These are phyloP conservation scores for Mycena rebaudengoi DNA, from an alignment of 768 basidiomycete genomes.

Conservation along the genomic window DNA sequence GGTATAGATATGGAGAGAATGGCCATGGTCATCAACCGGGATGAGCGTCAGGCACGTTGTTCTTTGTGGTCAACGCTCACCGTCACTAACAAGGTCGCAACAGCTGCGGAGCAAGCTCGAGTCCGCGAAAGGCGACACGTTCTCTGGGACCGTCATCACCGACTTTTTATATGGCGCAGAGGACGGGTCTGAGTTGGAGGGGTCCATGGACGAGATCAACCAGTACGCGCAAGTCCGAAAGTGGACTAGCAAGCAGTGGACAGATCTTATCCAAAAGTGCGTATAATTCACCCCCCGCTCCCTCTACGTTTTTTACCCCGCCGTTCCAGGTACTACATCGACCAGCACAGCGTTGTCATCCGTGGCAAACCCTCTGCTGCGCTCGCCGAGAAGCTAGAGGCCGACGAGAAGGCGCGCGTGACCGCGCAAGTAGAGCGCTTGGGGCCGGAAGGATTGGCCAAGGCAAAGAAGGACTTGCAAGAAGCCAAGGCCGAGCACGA, in stretches of 20 bases:
- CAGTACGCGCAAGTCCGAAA: constrained; percentile 70
- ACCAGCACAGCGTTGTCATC: constrained; percentile 77
- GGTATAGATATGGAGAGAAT: constrained; percentile 94
- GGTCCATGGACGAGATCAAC: constrained; percentile 80
- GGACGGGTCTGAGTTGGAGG: constrained; percentile 81
- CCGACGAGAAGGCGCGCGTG: constrained; percentile 81
- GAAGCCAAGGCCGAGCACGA: constrained; percentile 90
- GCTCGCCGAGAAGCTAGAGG: constrained; percentile 82
- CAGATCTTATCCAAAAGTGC: constrained; percentile 76
- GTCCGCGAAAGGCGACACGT: constrained; percentile 82
- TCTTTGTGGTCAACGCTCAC: background rate
- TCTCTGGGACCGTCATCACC: constrained; percentile 75
- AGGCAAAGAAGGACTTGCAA: constrained; percentile 73
- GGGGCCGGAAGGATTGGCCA: constrained; percentile 83
- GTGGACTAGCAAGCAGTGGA: constrained; percentile 86
- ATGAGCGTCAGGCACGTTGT: constrained; percentile 79
- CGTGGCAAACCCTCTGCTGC: constrained; percentile 88
- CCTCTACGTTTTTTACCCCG: constrained; percentile 6
- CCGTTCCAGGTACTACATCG: constrained; percentile 75
- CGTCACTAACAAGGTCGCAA: constrained; percentile 7
- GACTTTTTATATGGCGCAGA: constrained; percentile 89
- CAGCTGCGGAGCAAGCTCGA: constrained; percentile 88
- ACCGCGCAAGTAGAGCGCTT: constrained; percentile 71
- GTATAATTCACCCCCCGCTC: constrained; percentile 25
- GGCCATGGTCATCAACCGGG: constrained; percentile 83